These are phyloP conservation scores for Tribonema minus DNA, from an alignment of 108 stramenopile genomes.

Conservation along the genomic window DNA sequence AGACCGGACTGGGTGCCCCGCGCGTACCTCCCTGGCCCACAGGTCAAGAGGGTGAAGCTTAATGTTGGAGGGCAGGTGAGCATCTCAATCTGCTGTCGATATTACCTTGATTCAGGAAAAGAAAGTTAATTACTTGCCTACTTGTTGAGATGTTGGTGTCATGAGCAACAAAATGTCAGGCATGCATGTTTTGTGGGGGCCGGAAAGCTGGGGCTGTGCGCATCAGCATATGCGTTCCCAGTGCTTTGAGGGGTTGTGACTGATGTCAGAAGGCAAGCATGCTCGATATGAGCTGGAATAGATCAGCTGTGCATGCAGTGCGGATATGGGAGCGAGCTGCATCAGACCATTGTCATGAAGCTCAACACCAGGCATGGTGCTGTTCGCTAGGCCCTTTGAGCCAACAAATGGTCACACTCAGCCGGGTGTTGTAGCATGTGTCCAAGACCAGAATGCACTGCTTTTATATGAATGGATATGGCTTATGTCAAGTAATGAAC, in stretches of 20 bases:
- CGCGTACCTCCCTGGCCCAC: neutral
- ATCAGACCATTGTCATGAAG: too few species aligned
- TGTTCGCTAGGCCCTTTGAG: too few species aligned
- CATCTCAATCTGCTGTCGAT: neutral
- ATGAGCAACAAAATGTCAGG: neutral
- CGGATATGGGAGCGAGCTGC: too few species aligned
- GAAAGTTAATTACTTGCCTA: neutral
- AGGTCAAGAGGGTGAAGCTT: slow-evolving; percentile 8
- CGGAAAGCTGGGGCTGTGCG: neutral
- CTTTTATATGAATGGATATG: too few species aligned
- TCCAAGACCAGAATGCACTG: too few species aligned
- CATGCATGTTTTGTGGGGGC: neutral
- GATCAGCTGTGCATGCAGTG: too few species aligned
- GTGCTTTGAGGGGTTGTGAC: neutral
- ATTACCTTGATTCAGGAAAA: neutral
- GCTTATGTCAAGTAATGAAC: too few species aligned
- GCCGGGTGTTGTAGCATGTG: too few species aligned
- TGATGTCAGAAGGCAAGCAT: too few species aligned
- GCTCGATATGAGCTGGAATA: too few species aligned
- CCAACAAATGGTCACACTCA: too few species aligned
- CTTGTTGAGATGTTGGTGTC: neutral
- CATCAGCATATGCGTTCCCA: neutral
- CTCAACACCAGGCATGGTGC: too few species aligned
- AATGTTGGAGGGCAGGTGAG: slow-evolving; percentile 40
- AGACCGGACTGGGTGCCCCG: slow-evolving; percentile 21